These are phyloP conservation scores for Babesia bovis DNA, from an alignment of 169 alveolate species.

Conservation along the genomic window DNA sequence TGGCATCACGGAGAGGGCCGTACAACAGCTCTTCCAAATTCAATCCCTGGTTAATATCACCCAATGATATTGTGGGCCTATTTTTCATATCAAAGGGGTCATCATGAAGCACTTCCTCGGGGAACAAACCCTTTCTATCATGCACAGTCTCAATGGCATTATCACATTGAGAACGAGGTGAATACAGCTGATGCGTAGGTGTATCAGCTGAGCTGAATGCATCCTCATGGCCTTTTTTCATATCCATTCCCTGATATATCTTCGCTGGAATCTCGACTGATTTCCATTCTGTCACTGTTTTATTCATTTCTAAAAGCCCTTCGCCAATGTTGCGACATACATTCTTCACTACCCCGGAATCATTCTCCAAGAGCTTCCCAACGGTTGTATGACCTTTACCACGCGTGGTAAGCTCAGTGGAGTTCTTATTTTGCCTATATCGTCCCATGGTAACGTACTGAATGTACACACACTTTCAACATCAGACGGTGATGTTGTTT, in stretches of 20 bases:
- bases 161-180: constrained; percentile 1
- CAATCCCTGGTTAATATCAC: constrained; percentile 5
- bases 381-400: neutral
- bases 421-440: neutral
- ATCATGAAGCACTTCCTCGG: neutral
- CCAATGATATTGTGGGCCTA: constrained; percentile 32
- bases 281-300: constrained; percentile 2
- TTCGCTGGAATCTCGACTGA: neutral
- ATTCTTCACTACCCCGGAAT: neutral
- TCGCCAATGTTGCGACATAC: constrained; percentile 16
- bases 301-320: constrained; percentile 9
- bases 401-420: neutral
- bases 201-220: constrained; percentile 12
- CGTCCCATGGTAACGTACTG: neutral
- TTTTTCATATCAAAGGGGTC: neutral
- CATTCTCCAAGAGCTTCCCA: neutral
- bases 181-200: constrained; percentile 4
- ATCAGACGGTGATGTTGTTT: constrained; percentile 2
- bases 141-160: constrained; percentile 23
- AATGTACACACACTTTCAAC: constrained; percentile 5
- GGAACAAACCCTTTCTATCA: constrained; percentile 8
- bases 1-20: constrained; percentile 14
- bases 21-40: constrained; percentile 14
- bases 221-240: neutral
- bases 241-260: neutral